Percentiles rank a stretch among this genome's conserved stretches.
Evolutionary conservation across 2,329 filamentous ascomycete species (phyloP).

Genomic region (Pseudogymnoascus destructans): DNA sequence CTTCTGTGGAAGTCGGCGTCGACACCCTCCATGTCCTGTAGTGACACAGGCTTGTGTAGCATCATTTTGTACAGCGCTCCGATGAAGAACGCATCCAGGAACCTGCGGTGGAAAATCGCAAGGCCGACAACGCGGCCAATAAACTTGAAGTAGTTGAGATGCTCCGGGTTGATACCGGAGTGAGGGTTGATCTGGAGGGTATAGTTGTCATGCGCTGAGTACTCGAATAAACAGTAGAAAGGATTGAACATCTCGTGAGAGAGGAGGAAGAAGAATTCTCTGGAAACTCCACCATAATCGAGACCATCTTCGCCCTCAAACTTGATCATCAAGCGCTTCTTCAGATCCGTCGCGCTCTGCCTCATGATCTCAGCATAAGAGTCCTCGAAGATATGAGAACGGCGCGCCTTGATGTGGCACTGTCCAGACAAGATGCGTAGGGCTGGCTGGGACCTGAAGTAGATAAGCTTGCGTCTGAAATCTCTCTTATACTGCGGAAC

Average conservation of each 20-base stretch:
- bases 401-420: constrained; percentile 93
- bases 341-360: constrained; percentile 86
- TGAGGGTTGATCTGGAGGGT: constrained; percentile 99
- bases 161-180: constrained; percentile 97
- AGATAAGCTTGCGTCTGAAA: constrained; percentile 94
- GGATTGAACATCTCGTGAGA: constrained; percentile 99
- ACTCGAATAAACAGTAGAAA: constrained; percentile 98
- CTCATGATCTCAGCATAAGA: constrained; percentile 98
- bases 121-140: constrained; percentile 94
- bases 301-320: constrained; percentile 97
- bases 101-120: constrained; percentile 94
- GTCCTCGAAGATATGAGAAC: constrained; percentile 96
- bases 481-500: constrained; percentile 99
- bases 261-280: constrained; percentile 98
- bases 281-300: constrained; percentile 92
- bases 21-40: constrained; percentile 97
- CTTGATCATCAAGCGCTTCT: constrained; percentile 99
- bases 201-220: constrained; percentile 99
- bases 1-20: constrained; percentile 96
- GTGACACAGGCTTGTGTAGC: constrained; percentile 75
- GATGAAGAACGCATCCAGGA: constrained; percentile 98
- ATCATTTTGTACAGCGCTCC: constrained; percentile 99
- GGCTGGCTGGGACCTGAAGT: constrained; percentile 96
- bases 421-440: constrained; percentile 91
- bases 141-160: constrained; percentile 99